phyloP scores from a whole-genome alignment of 306 rosid species.

The Fagus sylvatica region DNA sequence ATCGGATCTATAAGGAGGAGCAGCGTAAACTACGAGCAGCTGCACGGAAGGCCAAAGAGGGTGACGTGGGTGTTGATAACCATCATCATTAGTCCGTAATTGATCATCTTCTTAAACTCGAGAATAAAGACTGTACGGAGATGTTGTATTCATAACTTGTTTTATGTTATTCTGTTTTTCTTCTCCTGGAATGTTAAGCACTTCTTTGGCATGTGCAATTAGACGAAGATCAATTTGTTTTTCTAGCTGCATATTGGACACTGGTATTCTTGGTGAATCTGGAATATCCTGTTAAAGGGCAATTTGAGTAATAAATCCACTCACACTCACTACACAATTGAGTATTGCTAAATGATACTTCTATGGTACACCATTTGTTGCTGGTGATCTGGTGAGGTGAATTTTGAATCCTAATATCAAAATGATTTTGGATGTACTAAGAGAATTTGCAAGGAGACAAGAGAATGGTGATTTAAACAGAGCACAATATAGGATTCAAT shows the following conservation, averaged over 20 bases:
- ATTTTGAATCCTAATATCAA: not conserved
- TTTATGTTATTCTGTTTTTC: conserved; percentile 37
- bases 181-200: conserved; percentile 30
- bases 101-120: conserved; percentile 31
- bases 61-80: conserved; percentile 35
- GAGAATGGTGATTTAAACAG: too few species aligned
- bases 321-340: not conserved
- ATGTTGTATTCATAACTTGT: conserved; percentile 39
- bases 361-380: not conserved
- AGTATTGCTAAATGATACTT: not conserved
- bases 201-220: conserved; percentile 49
- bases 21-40: conserved; percentile 91
- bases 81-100: conserved; percentile 50
- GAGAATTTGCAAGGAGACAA: too few species aligned
- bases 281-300: not conserved
- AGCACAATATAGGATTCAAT: too few species aligned
- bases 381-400: not conserved
- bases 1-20: conserved; percentile 94
- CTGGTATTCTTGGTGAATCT: conserved; percentile 13
- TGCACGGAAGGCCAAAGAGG: conserved; percentile 61
- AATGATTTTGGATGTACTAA: too few species aligned
- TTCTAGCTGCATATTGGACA: conserved; percentile 1
- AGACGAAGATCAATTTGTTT: conserved; percentile 27
- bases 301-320: not conserved
- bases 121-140: conserved; percentile 42